These are phyloP conservation scores for Saxophila tyrrhenica DNA, from an alignment of 495 filamentous ascomycete species.

Conservation along the genomic window DNA sequence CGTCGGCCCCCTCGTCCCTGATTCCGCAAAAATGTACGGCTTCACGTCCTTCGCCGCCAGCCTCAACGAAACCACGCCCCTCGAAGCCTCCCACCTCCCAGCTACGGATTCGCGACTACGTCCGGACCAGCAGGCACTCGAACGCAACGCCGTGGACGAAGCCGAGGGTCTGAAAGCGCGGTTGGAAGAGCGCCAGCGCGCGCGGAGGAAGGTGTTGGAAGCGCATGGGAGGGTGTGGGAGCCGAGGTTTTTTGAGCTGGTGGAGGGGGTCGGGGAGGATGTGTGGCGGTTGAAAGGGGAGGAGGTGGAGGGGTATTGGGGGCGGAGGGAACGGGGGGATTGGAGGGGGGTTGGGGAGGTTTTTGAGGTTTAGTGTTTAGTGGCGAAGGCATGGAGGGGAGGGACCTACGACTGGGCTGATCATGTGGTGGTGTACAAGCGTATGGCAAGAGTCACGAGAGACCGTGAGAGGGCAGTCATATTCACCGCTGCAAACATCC, in stretches of 20 bases:
- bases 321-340: conserved; percentile 55
- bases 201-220: conserved; percentile 64
- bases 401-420: too few species aligned
- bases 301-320: conserved; percentile 78
- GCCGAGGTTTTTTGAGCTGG: conserved; percentile 73
- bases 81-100: conserved; percentile 63
- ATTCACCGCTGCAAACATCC: too few species aligned
- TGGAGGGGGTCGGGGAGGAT: conserved; percentile 46
- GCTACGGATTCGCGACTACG: conserved; percentile 71
- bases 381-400: too few species aligned
- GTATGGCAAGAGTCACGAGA: too few species aligned
- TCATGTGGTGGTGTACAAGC: too few species aligned
- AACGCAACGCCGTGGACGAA: conserved; percentile 68
- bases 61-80: conserved; percentile 74
- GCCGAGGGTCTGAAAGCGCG: conserved; percentile 74
- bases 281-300: conserved; percentile 67
- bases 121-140: conserved; percentile 84
- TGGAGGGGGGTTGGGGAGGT: conserved; percentile 66
- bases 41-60: conserved; percentile 74
- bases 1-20: conserved; percentile 60
- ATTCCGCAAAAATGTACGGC: conserved; percentile 69
- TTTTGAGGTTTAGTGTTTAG: conserved; percentile 39
- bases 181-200: conserved; percentile 77
- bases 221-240: conserved; percentile 54
- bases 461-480: too few species aligned